Evolutionary conservation across 2,329 filamentous ascomycete genomes (phyloP), one percentile per base, ranked within the genome.

Genomic region (Sporothrix dimorphospora): DNA sequence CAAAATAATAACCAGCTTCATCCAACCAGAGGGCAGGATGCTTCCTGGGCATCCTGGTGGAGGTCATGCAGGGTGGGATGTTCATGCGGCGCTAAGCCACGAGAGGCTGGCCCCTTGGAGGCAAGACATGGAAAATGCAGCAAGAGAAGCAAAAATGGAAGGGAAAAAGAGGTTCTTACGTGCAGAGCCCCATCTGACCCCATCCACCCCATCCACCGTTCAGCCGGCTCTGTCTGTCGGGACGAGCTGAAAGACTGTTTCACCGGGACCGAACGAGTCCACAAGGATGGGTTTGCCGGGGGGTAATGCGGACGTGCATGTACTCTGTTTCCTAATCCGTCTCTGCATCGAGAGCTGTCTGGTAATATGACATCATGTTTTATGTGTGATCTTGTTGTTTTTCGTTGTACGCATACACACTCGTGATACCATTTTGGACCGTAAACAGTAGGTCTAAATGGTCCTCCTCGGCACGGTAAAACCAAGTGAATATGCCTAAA

Each of bases 161-260:
- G 21, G 16, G 7, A 67, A 53, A 53, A 47, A n/a, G 42, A 51
- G 40, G 40, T 30, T 63, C 30, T 57, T 45, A 19, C 24, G n/a
- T 45, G 42, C 65, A 72, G 71, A 53, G 55, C 71, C 71, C 71
- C 71, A 65, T 68, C 42, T 24, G 16, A 19, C 65, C 45, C 19
- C 19, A 66, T 69, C 45, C 55, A 38, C n/a, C 65, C 45, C 65
- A 38, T 51, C 65, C 65, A 53, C 51, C 61, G 57, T 71, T 72
- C 71, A 72, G 71, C 71, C 68, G 68, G 61, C 71, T 61, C 53
- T 68, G 68, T 42, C 71, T 61, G 68, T 53, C 68, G 49, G 67
- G 51, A 51, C 68, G 30, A 71, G 71, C 71, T 72, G 71, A 72
- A 72, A 70, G 57, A 24, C 14, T 45, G 65, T 72, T 63, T 65